A percentile compares a stretch with the other conserved stretches of the same genome.
Evolutionary conservation across 306 rosid species (phyloP).

Genomic region (Neltuma alba): DNA sequence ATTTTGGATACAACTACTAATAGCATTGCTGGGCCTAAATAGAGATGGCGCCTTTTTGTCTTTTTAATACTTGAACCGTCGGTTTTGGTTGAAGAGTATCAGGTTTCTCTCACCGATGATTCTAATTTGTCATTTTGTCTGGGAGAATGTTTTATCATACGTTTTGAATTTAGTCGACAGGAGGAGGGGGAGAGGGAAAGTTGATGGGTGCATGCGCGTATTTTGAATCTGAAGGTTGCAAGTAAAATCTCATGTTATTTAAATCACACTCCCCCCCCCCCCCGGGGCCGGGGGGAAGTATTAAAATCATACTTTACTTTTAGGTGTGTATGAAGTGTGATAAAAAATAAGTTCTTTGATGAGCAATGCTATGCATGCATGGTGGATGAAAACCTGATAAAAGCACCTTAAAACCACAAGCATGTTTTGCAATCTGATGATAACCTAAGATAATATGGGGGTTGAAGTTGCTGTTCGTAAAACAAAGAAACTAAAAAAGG

Average conservation of each 20-base stretch:
- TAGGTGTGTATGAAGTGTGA: too few species aligned
- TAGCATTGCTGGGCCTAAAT: too few species aligned
- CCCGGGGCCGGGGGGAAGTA: too few species aligned
- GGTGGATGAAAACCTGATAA: too few species aligned
- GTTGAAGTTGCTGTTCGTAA: neutral
- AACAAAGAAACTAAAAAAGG: neutral
- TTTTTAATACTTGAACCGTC: too few species aligned
- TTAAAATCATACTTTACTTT: too few species aligned
- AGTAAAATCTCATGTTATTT: neutral
- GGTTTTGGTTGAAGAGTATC: neutral
- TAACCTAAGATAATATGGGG: neutral
- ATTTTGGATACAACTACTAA: neutral
- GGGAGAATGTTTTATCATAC: neutral
- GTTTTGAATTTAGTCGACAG: neutral
- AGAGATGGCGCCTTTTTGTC: too few species aligned
- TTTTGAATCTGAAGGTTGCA: neutral
- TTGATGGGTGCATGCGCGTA: neutral
- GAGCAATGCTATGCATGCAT: too few species aligned
- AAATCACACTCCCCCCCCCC: too few species aligned
- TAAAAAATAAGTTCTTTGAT: too few species aligned
- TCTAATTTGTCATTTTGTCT: neutral
- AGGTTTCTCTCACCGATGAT: neutral
- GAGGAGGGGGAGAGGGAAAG: neutral
- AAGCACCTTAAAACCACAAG: too few species aligned
- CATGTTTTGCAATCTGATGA: too few species aligned